Evolutionary conservation across 2,329 filamentous ascomycete species (phyloP).

Genomic region (Fusarium sp.): DNA sequence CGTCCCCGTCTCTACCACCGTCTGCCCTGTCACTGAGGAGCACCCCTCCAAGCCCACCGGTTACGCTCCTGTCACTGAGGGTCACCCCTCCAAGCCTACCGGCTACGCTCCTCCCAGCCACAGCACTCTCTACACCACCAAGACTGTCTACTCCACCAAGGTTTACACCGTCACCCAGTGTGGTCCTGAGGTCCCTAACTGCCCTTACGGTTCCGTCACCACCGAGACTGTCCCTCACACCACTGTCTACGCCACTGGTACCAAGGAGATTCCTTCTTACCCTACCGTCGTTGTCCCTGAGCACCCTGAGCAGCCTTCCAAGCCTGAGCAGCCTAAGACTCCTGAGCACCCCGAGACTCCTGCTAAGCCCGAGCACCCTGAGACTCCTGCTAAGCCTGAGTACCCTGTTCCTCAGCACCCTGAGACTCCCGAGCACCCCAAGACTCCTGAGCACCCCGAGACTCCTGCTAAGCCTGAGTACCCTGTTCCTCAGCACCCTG

Average conservation of each 20-base stretch:
- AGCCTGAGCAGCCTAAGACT: conserved; percentile 8
- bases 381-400: conserved; percentile 22
- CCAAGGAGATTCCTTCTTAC: conserved; percentile 37
- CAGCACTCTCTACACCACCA: conserved; percentile 50
- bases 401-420: conserved; percentile 25
- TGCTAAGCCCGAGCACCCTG: conserved; percentile 20
- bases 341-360: conserved; percentile 12
- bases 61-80: conserved; percentile 29
- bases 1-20: conserved; percentile 36
- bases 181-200: conserved; percentile 48
- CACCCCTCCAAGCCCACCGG: conserved; percentile 32
- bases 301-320: conserved; percentile 6
- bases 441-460: conserved; percentile 6
- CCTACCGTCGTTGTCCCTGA: conserved; percentile 34
- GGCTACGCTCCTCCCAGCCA: conserved; percentile 32
- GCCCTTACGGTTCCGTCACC: conserved; percentile 50
- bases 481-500: conserved; percentile 19
- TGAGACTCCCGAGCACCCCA: conserved; percentile 12
- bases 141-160: conserved; percentile 50
- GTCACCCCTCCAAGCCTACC: conserved; percentile 32
- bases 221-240: conserved; percentile 39
- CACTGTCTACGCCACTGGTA: conserved; percentile 31
- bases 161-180: conserved; percentile 53
- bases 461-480: conserved; percentile 23
- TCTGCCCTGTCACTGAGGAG: conserved; percentile 39